These are phyloP conservation scores for Sclerotinia borealis DNA, from an alignment of 2,329 filamentous ascomycete genomes.

Conservation along the genomic window DNA sequence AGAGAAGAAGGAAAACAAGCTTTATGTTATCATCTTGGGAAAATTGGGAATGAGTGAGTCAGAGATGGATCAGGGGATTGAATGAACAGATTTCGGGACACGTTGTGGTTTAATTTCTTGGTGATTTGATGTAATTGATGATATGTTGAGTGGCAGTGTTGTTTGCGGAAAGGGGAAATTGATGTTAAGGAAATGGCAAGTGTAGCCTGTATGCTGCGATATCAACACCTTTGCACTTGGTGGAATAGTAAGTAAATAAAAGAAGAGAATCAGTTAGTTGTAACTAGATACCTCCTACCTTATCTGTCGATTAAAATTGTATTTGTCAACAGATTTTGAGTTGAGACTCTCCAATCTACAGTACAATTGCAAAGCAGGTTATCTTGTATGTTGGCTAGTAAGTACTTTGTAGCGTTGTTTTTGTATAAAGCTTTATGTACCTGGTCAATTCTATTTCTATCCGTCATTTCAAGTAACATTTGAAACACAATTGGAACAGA, in stretches of 20 bases:
- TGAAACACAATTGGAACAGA: background rate
- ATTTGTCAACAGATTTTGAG: background rate
- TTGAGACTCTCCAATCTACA: no score
- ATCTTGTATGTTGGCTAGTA: background rate
- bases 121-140: background rate
- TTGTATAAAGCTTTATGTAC: background rate
- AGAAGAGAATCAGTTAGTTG: background rate
- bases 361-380: no score
- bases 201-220: background rate
- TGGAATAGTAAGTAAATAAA: background rate
- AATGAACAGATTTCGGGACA: conserved; percentile 4
- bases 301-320: background rate
- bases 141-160: background rate
- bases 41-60: background rate
- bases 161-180: background rate
- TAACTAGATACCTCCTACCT: no score
- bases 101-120: background rate
- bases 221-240: no score
- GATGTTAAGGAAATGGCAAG: background rate
- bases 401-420: background rate
- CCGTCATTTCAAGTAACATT: background rate
- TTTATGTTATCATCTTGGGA: background rate
- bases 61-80: background rate
- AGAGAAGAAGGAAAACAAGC: no score
- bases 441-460: background rate